These are phyloP conservation scores for Avicennia marina DNA, from an alignment of 257 asterid species.

Conservation along the genomic window DNA sequence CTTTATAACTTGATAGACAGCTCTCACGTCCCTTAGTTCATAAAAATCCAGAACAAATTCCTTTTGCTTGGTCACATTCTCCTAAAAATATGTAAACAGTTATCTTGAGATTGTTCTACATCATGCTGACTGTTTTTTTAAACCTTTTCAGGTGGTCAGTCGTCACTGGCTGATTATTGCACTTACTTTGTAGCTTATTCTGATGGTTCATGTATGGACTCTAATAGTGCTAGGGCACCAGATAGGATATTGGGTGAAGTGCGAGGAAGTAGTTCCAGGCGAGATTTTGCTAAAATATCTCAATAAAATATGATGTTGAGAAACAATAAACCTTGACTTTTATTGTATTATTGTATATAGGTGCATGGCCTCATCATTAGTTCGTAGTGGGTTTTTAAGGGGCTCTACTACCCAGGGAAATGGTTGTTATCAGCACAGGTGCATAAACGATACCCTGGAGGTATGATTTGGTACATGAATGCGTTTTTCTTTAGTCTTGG, in stretches of 20 bases:
- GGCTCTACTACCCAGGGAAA: conserved; percentile 89
- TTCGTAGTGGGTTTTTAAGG: conserved; percentile 86
- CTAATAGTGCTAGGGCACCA: conserved; percentile 91
- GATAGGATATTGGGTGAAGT: conserved; percentile 99
- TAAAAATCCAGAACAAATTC: too few relatives aligned
- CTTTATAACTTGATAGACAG: too few relatives aligned
- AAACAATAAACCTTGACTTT: not conserved
- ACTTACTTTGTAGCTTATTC: conserved; percentile 95
- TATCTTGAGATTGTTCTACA: too few relatives aligned
- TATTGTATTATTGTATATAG: conserved; percentile 26
- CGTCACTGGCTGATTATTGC: conserved; percentile 98
- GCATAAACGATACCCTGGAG: conserved; percentile 69
- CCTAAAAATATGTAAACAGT: too few relatives aligned
- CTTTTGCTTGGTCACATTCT: too few relatives aligned
- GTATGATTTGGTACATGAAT: conserved; percentile 27
- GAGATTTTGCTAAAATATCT: conserved; percentile 11
- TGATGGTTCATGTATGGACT: conserved; percentile 97
- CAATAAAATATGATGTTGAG: too few relatives aligned
- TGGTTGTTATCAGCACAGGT: conserved; percentile 89
- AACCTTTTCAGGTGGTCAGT: conserved; percentile 81
- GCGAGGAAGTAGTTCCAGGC: conserved; percentile 89
- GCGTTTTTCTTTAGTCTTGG: not conserved
- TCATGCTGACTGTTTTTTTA: conserved; percentile 3
- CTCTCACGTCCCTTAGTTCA: too few relatives aligned
- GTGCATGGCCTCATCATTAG: conserved; percentile 91